These are phyloP conservation scores for Cyclostephanos invisitatus DNA, from an alignment of 108 stramenopile species.

Conservation along the genomic window DNA sequence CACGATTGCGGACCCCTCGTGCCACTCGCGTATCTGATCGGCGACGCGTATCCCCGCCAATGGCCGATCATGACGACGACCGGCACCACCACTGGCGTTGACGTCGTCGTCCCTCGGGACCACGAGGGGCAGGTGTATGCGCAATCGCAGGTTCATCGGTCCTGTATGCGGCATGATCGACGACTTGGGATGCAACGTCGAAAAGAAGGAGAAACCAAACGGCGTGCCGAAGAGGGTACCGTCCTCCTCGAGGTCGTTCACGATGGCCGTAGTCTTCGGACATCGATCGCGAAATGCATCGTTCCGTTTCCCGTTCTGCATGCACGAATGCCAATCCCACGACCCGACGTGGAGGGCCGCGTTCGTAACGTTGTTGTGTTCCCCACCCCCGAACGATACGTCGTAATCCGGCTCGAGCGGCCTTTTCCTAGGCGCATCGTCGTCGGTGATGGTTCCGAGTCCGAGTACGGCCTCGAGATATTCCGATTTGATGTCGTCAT, in stretches of 20 bases:
- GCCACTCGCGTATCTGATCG: conserved; percentile 73
- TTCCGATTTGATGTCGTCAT: conserved; percentile 62
- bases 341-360: conserved; percentile 50
- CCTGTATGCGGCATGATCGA: conserved; percentile 85
- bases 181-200: conserved; percentile 64
- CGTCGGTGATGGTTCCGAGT: neutral
- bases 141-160: conserved; percentile 94
- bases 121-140: conserved; percentile 92
- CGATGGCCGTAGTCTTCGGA: conserved; percentile 67
- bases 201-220: conserved; percentile 91
- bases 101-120: conserved; percentile 63
- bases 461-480: conserved; percentile 59
- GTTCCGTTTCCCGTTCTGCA: conserved; percentile 70
- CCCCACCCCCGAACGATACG: conserved; percentile 45
- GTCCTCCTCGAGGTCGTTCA: conserved; percentile 54
- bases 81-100: neutral
- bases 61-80: conserved; percentile 9
- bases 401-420: conserved; percentile 66
- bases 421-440: conserved; percentile 25
- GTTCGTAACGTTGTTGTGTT: conserved; percentile 29
- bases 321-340: conserved; percentile 93
- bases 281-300: conserved; percentile 61
- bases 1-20: conserved; percentile 80
- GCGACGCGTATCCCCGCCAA: conserved; percentile 91
- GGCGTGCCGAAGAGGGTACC: conserved; percentile 62